A percentile compares a stretch with the other conserved stretches of the same genome.
These are phyloP conservation scores for Stephania yunnanensis DNA, from an alignment of 164 flowering plant species.

Conservation along the genomic window DNA sequence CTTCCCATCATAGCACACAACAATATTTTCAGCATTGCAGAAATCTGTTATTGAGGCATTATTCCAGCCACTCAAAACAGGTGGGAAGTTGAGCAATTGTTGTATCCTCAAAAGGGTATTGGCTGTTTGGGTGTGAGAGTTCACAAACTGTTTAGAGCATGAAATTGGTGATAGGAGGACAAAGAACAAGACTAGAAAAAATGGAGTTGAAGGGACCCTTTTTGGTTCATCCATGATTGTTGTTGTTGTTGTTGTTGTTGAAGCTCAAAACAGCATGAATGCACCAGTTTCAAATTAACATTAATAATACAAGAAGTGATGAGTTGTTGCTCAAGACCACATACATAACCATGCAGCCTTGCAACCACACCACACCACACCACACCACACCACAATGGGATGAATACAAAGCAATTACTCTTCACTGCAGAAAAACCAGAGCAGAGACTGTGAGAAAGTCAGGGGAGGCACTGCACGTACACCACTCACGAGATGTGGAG, in stretches of 20 bases:
- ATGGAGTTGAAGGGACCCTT: constrained; percentile 9
- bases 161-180: constrained; percentile 24
- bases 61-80: constrained; percentile 62
- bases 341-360: background rate
- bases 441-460: background rate
- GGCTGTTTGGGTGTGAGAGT: constrained; percentile 45
- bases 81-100: constrained; percentile 50
- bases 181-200: constrained; percentile 20
- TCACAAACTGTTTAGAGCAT: constrained; percentile 44
- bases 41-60: constrained; percentile 47
- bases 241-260: background rate
- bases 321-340: constrained; percentile 7
- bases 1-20: constrained; percentile 79
- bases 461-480: background rate
- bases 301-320: background rate
- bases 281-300: no score
- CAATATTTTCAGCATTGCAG: constrained; percentile 60
- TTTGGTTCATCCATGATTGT: constrained; percentile 8
- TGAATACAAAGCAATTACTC: background rate
- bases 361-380: constrained; percentile 1
- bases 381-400: background rate
- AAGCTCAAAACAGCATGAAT: background rate
- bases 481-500: background rate
- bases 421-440: background rate
- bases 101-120: constrained; percentile 55